These are phyloP conservation scores for Ceratobasidium sp. DNA, from an alignment of 1,284 basidiomycete genomes.

Conservation along the genomic window DNA sequence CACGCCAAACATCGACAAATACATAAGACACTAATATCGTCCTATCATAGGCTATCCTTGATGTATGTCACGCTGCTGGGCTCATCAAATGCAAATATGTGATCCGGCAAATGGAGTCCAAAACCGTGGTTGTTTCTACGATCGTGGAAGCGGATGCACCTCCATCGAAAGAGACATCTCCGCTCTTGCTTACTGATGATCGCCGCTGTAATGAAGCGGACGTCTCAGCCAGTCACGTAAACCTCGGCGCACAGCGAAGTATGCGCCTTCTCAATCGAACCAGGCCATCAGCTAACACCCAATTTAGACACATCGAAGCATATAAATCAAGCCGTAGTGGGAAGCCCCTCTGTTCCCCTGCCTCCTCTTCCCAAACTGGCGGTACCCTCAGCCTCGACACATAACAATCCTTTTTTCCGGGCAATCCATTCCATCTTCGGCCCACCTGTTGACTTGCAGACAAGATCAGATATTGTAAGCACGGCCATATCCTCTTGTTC, in stretches of 20 bases:
- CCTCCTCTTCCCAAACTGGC: not conserved
- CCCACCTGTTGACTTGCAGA: not conserved
- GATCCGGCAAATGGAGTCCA: not conserved
- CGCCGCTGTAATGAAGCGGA: not conserved
- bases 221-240: not conserved
- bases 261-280: not conserved
- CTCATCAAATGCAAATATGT: not conserved
- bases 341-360: not conserved
- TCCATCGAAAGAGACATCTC: not conserved
- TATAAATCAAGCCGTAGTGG: not conserved
- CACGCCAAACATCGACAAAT: not conserved
- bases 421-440: not conserved
- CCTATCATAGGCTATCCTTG: not conserved
- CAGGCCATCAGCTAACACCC: not conserved
- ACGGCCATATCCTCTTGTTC: not conserved
- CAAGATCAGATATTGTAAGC: not conserved
- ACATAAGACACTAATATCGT: not conserved
- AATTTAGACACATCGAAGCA: not conserved
- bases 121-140: constrained; percentile 10
- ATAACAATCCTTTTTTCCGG: not conserved
- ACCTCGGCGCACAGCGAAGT: not conserved
- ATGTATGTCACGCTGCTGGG: constrained; percentile 1
- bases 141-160: not conserved
- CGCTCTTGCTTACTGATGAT: not conserved
- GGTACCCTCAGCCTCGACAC: not conserved